Percentiles rank a stretch among this genome's conserved stretches.
These are phyloP conservation scores for Helotiales sp. DNA, from an alignment of 2,329 filamentous ascomycete species.

Conservation along the genomic window DNA sequence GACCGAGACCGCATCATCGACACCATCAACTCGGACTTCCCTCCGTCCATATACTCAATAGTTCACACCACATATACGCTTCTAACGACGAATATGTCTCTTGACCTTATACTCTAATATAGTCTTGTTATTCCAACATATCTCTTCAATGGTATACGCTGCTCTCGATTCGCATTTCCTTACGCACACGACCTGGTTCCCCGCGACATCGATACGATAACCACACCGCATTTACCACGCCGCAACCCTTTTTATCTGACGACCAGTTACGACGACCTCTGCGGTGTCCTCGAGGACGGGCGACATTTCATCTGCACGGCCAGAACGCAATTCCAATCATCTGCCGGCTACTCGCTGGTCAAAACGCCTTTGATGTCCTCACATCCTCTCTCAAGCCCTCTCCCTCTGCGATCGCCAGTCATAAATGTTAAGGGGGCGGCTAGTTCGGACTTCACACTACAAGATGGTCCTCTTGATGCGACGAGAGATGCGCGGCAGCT, in stretches of 20 bases:
- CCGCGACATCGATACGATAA: background rate
- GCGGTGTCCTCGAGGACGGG: slow-evolving; percentile 6
- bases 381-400: slow-evolving; percentile 21
- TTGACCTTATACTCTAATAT: background rate
- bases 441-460: background rate
- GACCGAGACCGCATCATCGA: background rate
- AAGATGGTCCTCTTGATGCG: slow-evolving; percentile 42
- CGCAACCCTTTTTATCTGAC: background rate
- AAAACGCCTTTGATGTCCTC: slow-evolving; percentile 25
- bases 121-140: background rate
- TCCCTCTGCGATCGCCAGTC: slow-evolving; percentile 16
- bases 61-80: too few species aligned
- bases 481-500: slow-evolving; percentile 60
- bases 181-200: background rate
- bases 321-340: slow-evolving; percentile 12
- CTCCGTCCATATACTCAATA: too few species aligned
- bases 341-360: slow-evolving; percentile 18
- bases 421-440: slow-evolving; percentile 10
- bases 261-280: slow-evolving; percentile 2
- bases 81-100: too few species aligned
- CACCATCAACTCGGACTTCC: background rate
- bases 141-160: too few species aligned
- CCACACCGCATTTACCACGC: background rate
- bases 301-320: slow-evolving; percentile 6
- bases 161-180: background rate